Conservation (phyloP, 805 yeast species). For the Grigorovia humatica region DNA sequence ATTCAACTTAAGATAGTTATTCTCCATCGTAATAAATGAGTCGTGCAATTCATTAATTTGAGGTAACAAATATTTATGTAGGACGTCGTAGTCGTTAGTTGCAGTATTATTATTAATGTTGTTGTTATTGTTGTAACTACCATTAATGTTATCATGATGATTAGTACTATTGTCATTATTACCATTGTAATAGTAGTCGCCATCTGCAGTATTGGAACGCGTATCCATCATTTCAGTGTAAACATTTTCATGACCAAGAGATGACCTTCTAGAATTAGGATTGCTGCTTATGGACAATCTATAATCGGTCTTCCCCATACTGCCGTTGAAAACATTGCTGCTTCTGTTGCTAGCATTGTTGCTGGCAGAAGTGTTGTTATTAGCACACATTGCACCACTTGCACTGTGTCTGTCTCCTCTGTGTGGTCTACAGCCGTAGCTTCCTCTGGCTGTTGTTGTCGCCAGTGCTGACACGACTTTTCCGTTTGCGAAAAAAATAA, state of each 20-base stretch:
- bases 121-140: slow-evolving; percentile 5
- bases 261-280: slow-evolving; percentile 27
- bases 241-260: slow-evolving; percentile 13
- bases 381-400: no score
- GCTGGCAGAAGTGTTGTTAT: no score
- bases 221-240: neutral
- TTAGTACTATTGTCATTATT: neutral
- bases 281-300: slow-evolving; percentile 33
- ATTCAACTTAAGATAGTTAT: slow-evolving; percentile 47
- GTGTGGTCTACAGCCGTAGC: neutral
- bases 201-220: neutral
- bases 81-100: slow-evolving; percentile 6
- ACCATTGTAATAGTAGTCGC: no score
- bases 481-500: neutral
- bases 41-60: slow-evolving; percentile 38
- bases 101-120: slow-evolving; percentile 5
- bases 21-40: slow-evolving; percentile 44
- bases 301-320: slow-evolving; percentile 22
- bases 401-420: neutral
- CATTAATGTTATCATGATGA: slow-evolving; percentile 3
- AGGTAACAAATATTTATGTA: slow-evolving; percentile 32
- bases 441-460: neutral
- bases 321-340: neutral
- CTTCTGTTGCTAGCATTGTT: neutral
- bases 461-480: neutral